Base-by-base conservation (phyloP, 2,329 filamentous ascomycete genomes). In the Phialophora tarda region DNA sequence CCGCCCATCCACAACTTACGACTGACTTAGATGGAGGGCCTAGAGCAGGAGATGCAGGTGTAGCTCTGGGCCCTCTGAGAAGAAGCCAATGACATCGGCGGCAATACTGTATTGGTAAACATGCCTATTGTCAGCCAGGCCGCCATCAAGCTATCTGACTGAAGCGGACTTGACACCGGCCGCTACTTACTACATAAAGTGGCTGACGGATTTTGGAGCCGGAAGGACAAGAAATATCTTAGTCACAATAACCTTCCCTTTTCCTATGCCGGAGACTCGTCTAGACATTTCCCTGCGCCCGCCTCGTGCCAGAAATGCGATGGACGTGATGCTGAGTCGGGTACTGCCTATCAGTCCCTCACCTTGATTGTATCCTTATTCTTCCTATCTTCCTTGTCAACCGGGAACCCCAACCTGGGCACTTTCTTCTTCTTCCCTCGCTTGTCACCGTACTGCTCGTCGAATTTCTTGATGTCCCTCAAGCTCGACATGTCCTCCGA, bases 401-500 rank as follows among this genome's bases (percentile, higher is more conserved):
- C 76, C 56, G 74, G 76, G 72, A 86, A 86, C 3, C 85, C 85
- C 77, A 82, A 84, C 0, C 80, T 79, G 10, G 77, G 71, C 28
- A 77, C 87, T 77, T 86, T 88, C 75, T 86, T 87, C 75, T 86
- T 85, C 72, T 86, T 85, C 1, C 85, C 86, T 74, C 87, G 89
- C 41, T 89, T 86, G 75, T 97, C 93, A 28, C 95, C 94, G 77
- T 93, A 99, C 77, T 94, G 91, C 79, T 97, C 92, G 76, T 99
- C 95, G 75, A 98, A 99, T 79, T 96, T 96, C 73, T 92, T 86
- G 73, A 99, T 97, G 12, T 91, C 91, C 71, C 88, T 87, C 69
- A 99, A 82, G 34, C 88, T 92, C 57, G 87, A 84, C 94, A 97
- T 98, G 74, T 99, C 93, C 78, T 97, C 94, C 73, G 88, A 93